Evolutionary conservation across 345 rosid genomes (phyloP).

Genomic region (Dipteronia sinensis): DNA sequence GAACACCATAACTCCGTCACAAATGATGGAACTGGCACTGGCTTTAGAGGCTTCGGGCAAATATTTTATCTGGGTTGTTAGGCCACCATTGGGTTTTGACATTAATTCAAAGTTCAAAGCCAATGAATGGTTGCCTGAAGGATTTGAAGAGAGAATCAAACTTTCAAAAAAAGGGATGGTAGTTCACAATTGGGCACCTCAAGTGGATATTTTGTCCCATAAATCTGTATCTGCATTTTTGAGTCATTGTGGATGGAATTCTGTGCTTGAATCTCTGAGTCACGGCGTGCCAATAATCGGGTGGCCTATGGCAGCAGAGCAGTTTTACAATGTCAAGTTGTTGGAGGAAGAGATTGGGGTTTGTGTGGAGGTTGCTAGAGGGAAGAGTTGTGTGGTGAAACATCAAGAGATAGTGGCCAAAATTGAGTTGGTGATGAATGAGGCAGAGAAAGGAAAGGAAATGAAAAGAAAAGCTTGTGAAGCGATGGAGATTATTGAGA

Average conservation of each 20-base stretch:
- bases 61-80: slow-evolving; percentile 39
- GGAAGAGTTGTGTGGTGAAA: slow-evolving; percentile 23
- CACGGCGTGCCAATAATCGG: slow-evolving; percentile 31
- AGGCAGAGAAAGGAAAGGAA: slow-evolving; percentile 42
- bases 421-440: slow-evolving; percentile 57
- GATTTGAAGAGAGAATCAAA: slow-evolving; percentile 31
- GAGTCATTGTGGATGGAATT: slow-evolving; percentile 48
- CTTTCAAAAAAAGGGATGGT: slow-evolving; percentile 18
- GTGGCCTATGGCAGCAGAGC: slow-evolving; percentile 38
- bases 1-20: slow-evolving; percentile 21
- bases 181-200: slow-evolving; percentile 39
- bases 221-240: slow-evolving; percentile 29
- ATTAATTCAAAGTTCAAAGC: slow-evolving; percentile 31
- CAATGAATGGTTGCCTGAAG: slow-evolving; percentile 31
- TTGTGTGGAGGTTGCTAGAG: slow-evolving; percentile 35
- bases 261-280: slow-evolving; percentile 36
- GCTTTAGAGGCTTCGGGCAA: slow-evolving; percentile 33
- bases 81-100: slow-evolving; percentile 31
- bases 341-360: slow-evolving; percentile 31
- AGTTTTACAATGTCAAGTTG: slow-evolving; percentile 34
- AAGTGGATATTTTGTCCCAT: slow-evolving; percentile 34
- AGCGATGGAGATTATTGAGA: slow-evolving; percentile 35
- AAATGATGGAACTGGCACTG: slow-evolving; percentile 33
- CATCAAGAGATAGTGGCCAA: slow-evolving; percentile 40
- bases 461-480: slow-evolving; percentile 48